Percentiles rank a stretch among this genome's conserved stretches.
phyloP scores from a whole-genome alignment of 352 stramenopile genomes.

The Phytophthora hibernalis region DNA sequence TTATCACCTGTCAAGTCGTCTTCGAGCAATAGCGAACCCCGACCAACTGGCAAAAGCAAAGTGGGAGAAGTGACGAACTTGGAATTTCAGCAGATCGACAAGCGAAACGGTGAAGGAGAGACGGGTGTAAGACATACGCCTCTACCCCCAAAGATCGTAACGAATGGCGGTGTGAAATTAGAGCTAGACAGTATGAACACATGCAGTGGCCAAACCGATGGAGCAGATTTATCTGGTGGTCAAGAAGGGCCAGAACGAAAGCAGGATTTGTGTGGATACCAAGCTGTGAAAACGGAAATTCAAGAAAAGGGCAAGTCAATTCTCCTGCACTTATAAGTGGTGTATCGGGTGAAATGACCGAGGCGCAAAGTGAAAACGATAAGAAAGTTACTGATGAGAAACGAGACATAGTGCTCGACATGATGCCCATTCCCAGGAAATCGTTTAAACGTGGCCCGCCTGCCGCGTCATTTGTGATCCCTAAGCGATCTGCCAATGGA shows the following conservation, averaged over 20 bases:
- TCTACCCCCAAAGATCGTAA: not conserved
- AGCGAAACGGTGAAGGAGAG: not conserved
- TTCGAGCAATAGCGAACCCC: not conserved
- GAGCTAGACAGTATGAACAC: not conserved
- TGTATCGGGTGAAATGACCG: slow-evolving; percentile 9
- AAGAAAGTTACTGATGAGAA: slow-evolving; percentile 3
- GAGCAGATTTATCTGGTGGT: not conserved
- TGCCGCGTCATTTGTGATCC: slow-evolving; percentile 28
- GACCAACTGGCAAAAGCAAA: not conserved
- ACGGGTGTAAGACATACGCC: not conserved
- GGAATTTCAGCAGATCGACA: not conserved
- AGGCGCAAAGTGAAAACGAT: slow-evolving; percentile 6
- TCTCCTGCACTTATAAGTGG: slow-evolving; percentile 1
- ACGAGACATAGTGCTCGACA: slow-evolving; percentile 17
- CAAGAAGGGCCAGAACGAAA: not conserved
- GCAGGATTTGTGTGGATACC: not conserved
- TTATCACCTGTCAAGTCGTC: not conserved
- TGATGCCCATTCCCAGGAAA: slow-evolving; percentile 33
- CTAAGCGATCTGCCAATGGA: slow-evolving; percentile 14
- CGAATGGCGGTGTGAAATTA: not conserved
- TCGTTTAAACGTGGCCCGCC: not conserved
- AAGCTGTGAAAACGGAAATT: not conserved
- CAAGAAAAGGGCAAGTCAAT: slow-evolving; percentile 25
- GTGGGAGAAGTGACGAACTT: not conserved
- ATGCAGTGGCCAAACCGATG: not conserved